Percentiles rank a stretch among this genome's conserved stretches.
Conservation (phyloP, 768 basidiomycete genomes). For the Dioszegia hungarica region DNA sequence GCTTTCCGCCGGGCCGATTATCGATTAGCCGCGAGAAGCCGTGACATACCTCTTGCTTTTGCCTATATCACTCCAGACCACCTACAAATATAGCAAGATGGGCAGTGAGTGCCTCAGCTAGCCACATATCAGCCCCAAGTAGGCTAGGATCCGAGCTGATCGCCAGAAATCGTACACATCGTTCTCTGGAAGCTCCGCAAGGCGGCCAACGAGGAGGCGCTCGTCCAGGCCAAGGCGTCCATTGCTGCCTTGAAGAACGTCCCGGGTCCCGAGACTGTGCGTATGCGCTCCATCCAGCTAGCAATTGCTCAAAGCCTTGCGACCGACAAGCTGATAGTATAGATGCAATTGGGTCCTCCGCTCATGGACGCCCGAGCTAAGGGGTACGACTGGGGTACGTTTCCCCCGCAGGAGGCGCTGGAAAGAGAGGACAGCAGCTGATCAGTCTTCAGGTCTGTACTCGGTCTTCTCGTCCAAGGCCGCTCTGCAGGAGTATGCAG, state of each 20-base stretch:
- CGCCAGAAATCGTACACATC: constrained; percentile 45
- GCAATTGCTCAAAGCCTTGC: neutral
- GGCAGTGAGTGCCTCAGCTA: constrained; percentile 13
- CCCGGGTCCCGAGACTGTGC: constrained; percentile 36
- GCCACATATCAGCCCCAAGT: too few relatives aligned
- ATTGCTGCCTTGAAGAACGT: constrained; percentile 37
- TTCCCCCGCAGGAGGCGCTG: neutral
- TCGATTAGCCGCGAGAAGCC: neutral
- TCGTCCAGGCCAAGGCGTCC: constrained; percentile 29
- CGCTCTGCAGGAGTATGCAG: constrained; percentile 44
- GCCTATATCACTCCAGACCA: neutral
- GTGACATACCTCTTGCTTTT: neutral
- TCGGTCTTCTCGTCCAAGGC: constrained; percentile 38
- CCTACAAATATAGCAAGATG: neutral
- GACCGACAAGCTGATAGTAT: neutral
- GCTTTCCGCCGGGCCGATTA: neutral
- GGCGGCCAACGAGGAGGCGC: constrained; percentile 18
- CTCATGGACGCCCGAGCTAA: constrained; percentile 42
- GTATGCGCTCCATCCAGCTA: neutral
- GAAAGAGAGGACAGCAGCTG: too few relatives aligned
- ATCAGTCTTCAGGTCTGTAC: constrained; percentile 37
- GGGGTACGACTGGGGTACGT: constrained; percentile 45
- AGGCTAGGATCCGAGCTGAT: neutral
- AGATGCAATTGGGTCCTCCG: constrained; percentile 41
- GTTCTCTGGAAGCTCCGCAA: constrained; percentile 43